A percentile compares a stretch with the other conserved stretches of the same genome.
Conservation (phyloP, 2,329 filamentous ascomycete species). For the Coniochaeta ligniaria region DNA sequence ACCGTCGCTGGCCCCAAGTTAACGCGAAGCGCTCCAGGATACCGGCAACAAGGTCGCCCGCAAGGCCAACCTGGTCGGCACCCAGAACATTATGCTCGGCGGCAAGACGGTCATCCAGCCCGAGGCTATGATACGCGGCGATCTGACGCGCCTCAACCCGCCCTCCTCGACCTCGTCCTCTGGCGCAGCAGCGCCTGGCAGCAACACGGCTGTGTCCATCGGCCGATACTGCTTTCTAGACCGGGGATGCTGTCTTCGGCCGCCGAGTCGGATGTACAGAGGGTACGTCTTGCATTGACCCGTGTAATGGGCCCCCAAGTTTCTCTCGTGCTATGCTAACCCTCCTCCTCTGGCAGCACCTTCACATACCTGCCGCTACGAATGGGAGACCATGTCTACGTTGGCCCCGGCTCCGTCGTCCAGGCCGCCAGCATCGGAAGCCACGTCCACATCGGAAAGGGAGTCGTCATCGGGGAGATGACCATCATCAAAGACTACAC, state of each 20-base stretch:
- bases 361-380: conserved; percentile 85
- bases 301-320: background rate
- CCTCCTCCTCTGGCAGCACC: conserved; percentile 25
- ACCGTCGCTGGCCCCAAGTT: background rate
- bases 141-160: conserved; percentile 59
- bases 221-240: conserved; percentile 89
- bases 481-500: conserved; percentile 92
- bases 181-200: conserved; percentile 31
- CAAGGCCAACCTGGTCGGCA: conserved; percentile 84
- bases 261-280: conserved; percentile 75
- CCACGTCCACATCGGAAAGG: conserved; percentile 78
- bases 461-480: conserved; percentile 75
- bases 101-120: conserved; percentile 95
- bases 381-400: conserved; percentile 89
- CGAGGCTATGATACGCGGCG: conserved; percentile 88
- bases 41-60: conserved; percentile 98
- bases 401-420: conserved; percentile 68
- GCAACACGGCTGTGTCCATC: conserved; percentile 70
- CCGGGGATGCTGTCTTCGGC: conserved; percentile 69
- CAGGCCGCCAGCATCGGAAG: conserved; percentile 78
- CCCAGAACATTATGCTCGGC: conserved; percentile 94
- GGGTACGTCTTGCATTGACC: conserved; percentile 36
- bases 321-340: background rate
- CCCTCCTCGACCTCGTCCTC: conserved; percentile 27
- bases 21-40: conserved; percentile 49